Percentiles rank a stretch among this genome's conserved stretches.
Evolutionary conservation across 1,284 basidiomycete genomes (phyloP).

Genomic region (Sparassis latifolia): DNA sequence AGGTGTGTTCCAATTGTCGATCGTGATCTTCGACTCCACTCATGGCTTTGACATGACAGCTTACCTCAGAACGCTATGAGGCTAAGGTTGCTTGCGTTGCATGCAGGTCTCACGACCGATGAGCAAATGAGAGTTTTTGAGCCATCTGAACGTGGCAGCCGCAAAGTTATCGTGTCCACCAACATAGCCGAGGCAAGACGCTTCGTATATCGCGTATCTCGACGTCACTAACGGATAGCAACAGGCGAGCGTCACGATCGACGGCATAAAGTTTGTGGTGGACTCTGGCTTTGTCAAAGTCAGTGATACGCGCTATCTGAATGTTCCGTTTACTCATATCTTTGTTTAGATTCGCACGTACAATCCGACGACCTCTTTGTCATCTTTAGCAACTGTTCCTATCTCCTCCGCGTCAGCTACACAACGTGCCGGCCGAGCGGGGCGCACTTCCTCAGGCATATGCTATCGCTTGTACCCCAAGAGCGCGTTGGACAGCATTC

Average conservation of each 20-base stretch:
- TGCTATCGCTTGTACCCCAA: conserved; percentile 91
- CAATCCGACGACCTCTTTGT: conserved; percentile 77
- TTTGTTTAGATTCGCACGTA: conserved; percentile 68
- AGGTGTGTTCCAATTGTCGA: conserved; percentile 42
- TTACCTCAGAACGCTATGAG: conserved; percentile 57
- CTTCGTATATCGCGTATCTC: neutral
- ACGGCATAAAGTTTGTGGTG: conserved; percentile 92
- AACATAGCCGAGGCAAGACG: conserved; percentile 86
- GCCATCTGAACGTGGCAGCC: conserved; percentile 60
- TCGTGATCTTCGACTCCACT: neutral
- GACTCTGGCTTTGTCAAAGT: conserved; percentile 96
- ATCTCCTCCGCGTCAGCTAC: conserved; percentile 81
- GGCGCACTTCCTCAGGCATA: conserved; percentile 85
- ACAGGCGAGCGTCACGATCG: conserved; percentile 92
- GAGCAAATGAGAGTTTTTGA: conserved; percentile 87
- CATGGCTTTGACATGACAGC: conserved; percentile 31
- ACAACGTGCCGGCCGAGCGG: conserved; percentile 86
- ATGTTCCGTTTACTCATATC: conserved; percentile 1
- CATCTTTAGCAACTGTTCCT: conserved; percentile 75
- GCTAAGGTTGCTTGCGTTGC: conserved; percentile 71
- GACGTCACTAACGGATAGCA: neutral
- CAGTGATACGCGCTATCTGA: conserved; percentile 9
- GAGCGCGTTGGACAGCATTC: conserved; percentile 50
- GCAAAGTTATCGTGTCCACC: conserved; percentile 91
- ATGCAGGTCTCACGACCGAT: conserved; percentile 81